Evolutionary conservation across 2,329 filamentous ascomycete genomes (phyloP), one percentile per base, ranked within the genome.

Genomic region (Cladosporium sp.): DNA sequence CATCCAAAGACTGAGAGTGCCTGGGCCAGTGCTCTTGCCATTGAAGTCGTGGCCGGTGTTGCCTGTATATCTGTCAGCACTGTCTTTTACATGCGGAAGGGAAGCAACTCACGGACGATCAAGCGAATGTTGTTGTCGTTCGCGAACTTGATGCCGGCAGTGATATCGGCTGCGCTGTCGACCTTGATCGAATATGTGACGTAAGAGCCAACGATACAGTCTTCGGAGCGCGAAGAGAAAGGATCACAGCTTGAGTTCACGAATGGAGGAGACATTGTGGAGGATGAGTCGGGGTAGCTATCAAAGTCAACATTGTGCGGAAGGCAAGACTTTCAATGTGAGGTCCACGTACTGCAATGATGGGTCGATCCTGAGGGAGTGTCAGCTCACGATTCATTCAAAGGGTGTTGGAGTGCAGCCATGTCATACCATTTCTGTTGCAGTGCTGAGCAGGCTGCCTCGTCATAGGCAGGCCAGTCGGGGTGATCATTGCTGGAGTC

Each of bases 1-100:
- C 5, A 78, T 85, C 78, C 84, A 86, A 52, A 86, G 73, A 4
- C 78, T 76, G 5, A 86, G 69, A 0, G 81, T 76, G 1, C 85
- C 85, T 22, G 79, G 80, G 12, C 86, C 87, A 0, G 84, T 84
- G 0, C 82, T 85, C 43, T 83, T 82, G 40, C 85, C 86, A 28
- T 80, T 74, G 61, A 70, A 71, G 65, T 67, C 66, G 37, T 69
- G 66, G 17, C 66, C 66, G 47, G 65, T 64, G 54, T 66, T 66
- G 58, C 61, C 63, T 61, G 69, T 66, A 63, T 12, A n/a, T 28
- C 75, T 72, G 55, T 79, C 74, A 6, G 76, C 74, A 1, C 73
- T 76, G 61, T 76, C 76, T 5, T n/a, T 25, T 3, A 4, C 30
- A 63, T 58, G 22, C 9, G 14, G 20, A 8, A 19, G 1, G 11